Evolutionary conservation across 2,329 filamentous ascomycete species (phyloP).

Genomic region (Cordyceps cicadae): DNA sequence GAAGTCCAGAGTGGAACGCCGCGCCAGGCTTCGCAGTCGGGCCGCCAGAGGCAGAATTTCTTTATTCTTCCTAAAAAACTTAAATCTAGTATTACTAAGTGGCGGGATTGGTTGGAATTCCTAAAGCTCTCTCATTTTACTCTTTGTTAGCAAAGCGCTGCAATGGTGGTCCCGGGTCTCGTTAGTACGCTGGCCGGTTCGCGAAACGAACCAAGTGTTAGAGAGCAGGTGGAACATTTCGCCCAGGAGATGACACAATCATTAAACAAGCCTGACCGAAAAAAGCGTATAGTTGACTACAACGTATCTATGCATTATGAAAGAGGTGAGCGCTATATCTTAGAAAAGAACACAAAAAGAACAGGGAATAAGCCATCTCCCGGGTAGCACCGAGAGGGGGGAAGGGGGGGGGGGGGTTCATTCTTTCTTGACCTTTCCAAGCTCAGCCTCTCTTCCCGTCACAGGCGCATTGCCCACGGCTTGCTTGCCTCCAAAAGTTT

Average conservation of each 20-base stretch:
- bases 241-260: no score
- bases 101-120: no score
- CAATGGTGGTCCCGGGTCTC: no score
- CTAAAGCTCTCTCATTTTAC: no score
- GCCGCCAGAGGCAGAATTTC: no score
- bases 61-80: no score
- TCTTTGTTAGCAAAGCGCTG: no score
- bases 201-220: no score
- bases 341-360: not conserved
- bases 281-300: not conserved
- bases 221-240: no score
- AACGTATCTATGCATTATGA: not conserved
- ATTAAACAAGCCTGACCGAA: not conserved
- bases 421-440: conserved; percentile 37
- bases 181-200: no score
- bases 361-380: not conserved
- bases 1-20: conserved; percentile 6
- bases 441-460: conserved; percentile 40
- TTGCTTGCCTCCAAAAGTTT: conserved; percentile 55
- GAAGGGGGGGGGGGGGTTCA: no score
- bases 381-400: conserved; percentile 5
- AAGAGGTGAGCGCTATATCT: not conserved
- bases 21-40: not conserved
- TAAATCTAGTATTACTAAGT: no score
- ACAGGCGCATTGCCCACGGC: conserved; percentile 47